Base-by-base conservation (phyloP, 2,329 filamentous ascomycete genomes). In the Dothistroma pini region DNA sequence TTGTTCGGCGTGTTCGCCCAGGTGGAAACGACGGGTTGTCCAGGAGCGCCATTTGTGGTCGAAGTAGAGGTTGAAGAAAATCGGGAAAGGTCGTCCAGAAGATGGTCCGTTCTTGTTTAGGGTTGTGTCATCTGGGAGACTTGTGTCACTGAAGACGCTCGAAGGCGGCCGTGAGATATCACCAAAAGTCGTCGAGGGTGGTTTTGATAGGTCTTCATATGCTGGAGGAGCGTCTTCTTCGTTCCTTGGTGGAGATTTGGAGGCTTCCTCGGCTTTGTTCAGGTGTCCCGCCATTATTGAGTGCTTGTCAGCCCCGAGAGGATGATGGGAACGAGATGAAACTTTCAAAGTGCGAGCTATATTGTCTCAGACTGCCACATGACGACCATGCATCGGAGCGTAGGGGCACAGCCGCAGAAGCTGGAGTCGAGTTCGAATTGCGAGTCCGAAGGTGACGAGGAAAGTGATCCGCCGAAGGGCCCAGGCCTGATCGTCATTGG, bases 51-150 rank as follows among this genome's bases (percentile, higher is more conserved):
- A 60, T 2, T 19, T 49, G 11, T 38, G 62, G 5, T 60, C 55
- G 53, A 60, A 62, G 29, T 66, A 63, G 5, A 63, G 50, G 19
- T 64, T 62, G 59, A 66, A 63, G n/a, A 9, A n/a, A 12, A 48
- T 14, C 8, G 55, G 41, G 29, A 57, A 51, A 12, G 55, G 55
- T 12, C 55, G 41, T 31, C 2, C 49, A 38, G 34, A 21, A 4
- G 9, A 54, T 54, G 21, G 58, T 59, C 4, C 57, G 22, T 41
- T 32, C n/a, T 21, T 32, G 48, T 38, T 34, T 16, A 35, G 16
- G 11, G 48, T 32, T 8, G 22, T 49, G 5, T 25, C 54, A 1
- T 35, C 47, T 22, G 48, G n/a, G 9, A 31, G 48, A 11, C 19
- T 50, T 50, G 48, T 19, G 9, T 25, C 48, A 16, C 21, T 50